Evolutionary conservation across 148 eudicot species (phyloP).

Genomic region (Pharnaceum exiguum): DNA sequence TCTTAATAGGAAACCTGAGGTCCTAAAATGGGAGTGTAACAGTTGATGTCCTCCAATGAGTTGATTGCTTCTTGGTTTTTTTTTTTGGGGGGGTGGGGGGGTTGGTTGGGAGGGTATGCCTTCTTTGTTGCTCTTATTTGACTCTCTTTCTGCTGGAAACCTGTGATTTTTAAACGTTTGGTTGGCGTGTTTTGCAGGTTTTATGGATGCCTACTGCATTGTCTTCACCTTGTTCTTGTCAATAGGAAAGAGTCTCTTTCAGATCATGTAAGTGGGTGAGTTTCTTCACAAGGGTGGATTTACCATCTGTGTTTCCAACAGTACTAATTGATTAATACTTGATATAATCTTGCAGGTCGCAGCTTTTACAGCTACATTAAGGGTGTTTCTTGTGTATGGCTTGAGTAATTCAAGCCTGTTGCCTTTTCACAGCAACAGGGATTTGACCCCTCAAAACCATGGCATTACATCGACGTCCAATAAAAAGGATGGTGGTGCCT

Average conservation of each 20-base stretch:
- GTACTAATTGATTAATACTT: neutral
- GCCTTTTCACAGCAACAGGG: constrained; percentile 28
- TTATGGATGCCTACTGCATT: constrained; percentile 65
- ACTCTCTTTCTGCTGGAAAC: neutral
- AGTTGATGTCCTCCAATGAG: too few species aligned
- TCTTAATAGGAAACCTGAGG: too few species aligned
- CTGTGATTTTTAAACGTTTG: neutral
- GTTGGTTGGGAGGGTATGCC: too few species aligned
- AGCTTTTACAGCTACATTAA: constrained; percentile 70
- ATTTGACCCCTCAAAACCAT: constrained; percentile 25
- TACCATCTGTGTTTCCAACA: neutral
- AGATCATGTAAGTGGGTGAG: constrained; percentile 57
- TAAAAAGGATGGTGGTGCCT: constrained; percentile 51
- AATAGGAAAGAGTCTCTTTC: constrained; percentile 73
- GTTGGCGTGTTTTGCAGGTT: constrained; percentile 44
- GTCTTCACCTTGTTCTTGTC: constrained; percentile 76
- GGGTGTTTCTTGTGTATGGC: constrained; percentile 75
- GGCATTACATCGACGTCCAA: constrained; percentile 15
- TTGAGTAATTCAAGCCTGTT: constrained; percentile 32
- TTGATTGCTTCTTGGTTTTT: too few species aligned
- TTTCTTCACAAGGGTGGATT: neutral
- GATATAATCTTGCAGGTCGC: constrained; percentile 56
- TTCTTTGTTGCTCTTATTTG: too few species aligned
- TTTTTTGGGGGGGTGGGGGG: too few species aligned
- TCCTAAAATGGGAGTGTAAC: too few species aligned